Conservation (phyloP, 192 early-diverging fungal species). For the Linnemannia hyalina region DNA sequence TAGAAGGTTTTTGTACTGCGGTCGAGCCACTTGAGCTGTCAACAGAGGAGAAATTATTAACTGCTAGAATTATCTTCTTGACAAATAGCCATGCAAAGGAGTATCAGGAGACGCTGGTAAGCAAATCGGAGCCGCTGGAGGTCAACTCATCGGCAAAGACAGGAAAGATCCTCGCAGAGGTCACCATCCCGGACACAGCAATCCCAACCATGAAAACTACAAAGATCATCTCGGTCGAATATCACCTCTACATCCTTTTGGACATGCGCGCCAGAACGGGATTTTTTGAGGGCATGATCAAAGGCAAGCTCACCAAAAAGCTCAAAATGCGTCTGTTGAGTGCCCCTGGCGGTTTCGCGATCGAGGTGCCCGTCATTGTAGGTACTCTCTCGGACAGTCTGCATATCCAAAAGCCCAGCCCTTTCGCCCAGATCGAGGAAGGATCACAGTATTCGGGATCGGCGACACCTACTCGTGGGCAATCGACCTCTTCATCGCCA, state of each 20-base stretch:
- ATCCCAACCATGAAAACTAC: constrained; percentile 18
- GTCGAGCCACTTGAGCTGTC: not conserved
- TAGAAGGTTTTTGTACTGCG: no score
- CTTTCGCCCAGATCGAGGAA: not conserved
- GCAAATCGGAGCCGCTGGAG: not conserved
- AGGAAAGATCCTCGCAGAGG: constrained; percentile 21
- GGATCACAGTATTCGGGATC: not conserved
- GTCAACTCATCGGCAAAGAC: constrained; percentile 13
- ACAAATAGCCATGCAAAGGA: constrained; percentile 32
- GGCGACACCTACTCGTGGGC: not conserved
- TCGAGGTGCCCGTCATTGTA: constrained; percentile 33
- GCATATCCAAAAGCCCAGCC: constrained; percentile 6
- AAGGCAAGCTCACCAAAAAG: constrained; percentile 14
- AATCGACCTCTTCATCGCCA: not conserved
- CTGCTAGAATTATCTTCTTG: not conserved
- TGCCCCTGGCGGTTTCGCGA: constrained; percentile 27
- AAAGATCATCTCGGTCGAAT: constrained; percentile 36
- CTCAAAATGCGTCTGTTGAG: constrained; percentile 15
- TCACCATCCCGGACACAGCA: constrained; percentile 29
- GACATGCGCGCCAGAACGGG: constrained; percentile 34
- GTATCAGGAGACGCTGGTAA: constrained; percentile 14
- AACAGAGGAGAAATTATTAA: not conserved
- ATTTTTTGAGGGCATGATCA: constrained; percentile 12
- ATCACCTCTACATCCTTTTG: constrained; percentile 30
- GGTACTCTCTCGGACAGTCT: constrained; percentile 29